Evolutionary conservation across 2,329 filamentous ascomycete species (phyloP).

Genomic region (Aspergillus ibericus): DNA sequence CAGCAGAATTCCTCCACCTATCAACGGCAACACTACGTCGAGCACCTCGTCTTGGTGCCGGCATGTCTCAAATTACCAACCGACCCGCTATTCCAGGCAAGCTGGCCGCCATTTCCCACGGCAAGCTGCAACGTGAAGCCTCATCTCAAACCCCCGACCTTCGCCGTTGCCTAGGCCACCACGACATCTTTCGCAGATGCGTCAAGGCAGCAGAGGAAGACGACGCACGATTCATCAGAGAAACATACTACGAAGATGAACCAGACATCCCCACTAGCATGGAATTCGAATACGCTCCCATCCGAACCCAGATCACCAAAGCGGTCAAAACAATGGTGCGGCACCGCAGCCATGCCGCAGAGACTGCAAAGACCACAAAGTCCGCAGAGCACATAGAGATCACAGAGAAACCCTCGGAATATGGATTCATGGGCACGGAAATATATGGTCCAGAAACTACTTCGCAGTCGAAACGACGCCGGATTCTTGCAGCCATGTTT

Average conservation of each 20-base stretch:
- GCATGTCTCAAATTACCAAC: slow-evolving; percentile 3
- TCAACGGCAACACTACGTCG: slow-evolving; percentile 5
- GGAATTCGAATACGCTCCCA: background rate
- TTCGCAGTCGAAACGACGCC: background rate
- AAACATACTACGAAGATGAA: background rate
- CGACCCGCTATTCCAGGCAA: slow-evolving; percentile 5
- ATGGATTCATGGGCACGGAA: background rate
- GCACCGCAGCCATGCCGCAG: background rate
- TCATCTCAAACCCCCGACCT: slow-evolving; percentile 14
- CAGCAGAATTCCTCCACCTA: slow-evolving; percentile 2
- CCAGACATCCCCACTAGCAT: background rate
- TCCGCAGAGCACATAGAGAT: background rate
- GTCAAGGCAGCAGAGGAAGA: slow-evolving; percentile 15
- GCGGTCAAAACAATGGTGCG: slow-evolving; percentile 15
- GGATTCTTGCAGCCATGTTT: background rate
- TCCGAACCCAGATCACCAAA: slow-evolving; percentile 12
- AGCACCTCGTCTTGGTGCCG: slow-evolving; percentile 4
- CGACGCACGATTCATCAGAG: background rate
- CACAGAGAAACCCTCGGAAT: background rate
- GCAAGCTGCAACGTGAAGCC: slow-evolving; percentile 17
- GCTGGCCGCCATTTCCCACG: slow-evolving; percentile 15
- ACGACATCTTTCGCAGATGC: slow-evolving; percentile 16
- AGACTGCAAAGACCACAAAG: too few species aligned
- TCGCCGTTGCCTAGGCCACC: slow-evolving; percentile 19
- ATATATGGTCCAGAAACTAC: background rate